These are phyloP conservation scores for Xylaria sp. DNA, from an alignment of 2,329 filamentous ascomycete genomes.

Conservation along the genomic window DNA sequence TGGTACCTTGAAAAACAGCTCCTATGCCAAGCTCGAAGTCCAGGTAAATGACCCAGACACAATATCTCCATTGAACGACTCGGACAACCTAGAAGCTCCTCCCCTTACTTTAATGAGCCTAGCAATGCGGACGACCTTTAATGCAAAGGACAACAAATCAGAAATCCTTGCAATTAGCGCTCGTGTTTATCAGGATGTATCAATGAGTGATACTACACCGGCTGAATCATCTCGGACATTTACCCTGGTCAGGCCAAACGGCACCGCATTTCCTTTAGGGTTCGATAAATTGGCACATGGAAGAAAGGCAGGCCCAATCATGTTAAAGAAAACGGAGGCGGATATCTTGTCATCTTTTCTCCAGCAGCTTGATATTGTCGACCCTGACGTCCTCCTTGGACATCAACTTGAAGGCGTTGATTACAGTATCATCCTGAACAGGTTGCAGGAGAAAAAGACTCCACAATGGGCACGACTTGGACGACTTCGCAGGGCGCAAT, in stretches of 20 bases:
- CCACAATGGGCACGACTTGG: constrained; percentile 96
- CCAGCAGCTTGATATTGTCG: constrained; percentile 85
- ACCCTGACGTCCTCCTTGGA: constrained; percentile 93
- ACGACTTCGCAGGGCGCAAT: constrained; percentile 81
- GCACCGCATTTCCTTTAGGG: constrained; percentile 80
- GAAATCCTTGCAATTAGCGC: constrained; percentile 93
- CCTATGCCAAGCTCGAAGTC: constrained; percentile 96
- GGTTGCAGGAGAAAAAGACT: constrained; percentile 89
- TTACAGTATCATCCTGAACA: constrained; percentile 88
- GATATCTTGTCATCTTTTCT: constrained; percentile 90
- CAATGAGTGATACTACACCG: constrained; percentile 85
- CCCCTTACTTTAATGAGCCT: constrained; percentile 97
- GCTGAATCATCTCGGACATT: constrained; percentile 91
- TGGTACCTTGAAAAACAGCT: constrained; percentile 85
- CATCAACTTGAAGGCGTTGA: constrained; percentile 98
- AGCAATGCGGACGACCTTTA: constrained; percentile 86
- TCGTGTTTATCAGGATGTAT: constrained; percentile 91
- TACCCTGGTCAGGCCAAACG: constrained; percentile 86
- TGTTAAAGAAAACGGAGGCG: constrained; percentile 83
- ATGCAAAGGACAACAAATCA: constrained; percentile 93
- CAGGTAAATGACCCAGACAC: constrained; percentile 81
- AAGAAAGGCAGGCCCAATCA: constrained; percentile 80
- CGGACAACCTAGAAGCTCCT: constrained; percentile 83
- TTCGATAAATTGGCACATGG: constrained; percentile 82
- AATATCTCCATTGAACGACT: constrained; percentile 78